Percentiles rank a stretch among this genome's conserved stretches.
Evolutionary conservation across 2,329 filamentous ascomycete species (phyloP).

Genomic region (Neospermospora avenae): DNA sequence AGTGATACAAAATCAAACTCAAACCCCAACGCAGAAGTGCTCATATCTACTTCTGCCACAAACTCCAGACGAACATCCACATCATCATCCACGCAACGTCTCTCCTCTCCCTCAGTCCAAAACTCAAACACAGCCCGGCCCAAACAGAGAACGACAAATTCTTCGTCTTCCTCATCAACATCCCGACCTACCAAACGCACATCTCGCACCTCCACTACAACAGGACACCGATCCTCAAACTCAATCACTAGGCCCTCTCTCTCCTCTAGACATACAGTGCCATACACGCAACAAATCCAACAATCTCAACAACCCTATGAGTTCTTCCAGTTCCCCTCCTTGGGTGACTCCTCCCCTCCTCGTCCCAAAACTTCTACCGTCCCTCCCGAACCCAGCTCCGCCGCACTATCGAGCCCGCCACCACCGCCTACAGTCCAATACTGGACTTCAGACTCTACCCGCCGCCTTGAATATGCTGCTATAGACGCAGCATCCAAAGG

Average conservation of each 20-base stretch:
- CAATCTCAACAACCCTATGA: slow-evolving; percentile 20
- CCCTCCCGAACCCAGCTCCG: slow-evolving; percentile 19
- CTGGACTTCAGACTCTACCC: slow-evolving; percentile 63
- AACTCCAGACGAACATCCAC: slow-evolving; percentile 21
- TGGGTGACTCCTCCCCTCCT: slow-evolving; percentile 13
- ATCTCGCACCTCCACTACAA: slow-evolving; percentile 15
- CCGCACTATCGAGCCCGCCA: slow-evolving; percentile 37
- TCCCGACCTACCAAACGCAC: slow-evolving; percentile 24
- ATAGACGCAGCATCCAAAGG: slow-evolving; percentile 61
- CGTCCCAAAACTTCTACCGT: background rate
- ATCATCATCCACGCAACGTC: slow-evolving; percentile 9
- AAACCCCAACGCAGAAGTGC: background rate
- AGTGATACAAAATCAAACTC: background rate
- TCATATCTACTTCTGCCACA: background rate
- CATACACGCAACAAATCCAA: slow-evolving; percentile 1
- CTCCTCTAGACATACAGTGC: slow-evolving; percentile 13
- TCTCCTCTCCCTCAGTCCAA: background rate
- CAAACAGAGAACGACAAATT: slow-evolving; percentile 16
- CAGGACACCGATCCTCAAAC: slow-evolving; percentile 1
- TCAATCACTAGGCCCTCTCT: slow-evolving; percentile 8
- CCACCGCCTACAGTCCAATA: slow-evolving; percentile 62
- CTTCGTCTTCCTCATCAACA: slow-evolving; percentile 16
- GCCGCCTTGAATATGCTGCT: slow-evolving; percentile 62
- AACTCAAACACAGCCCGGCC: slow-evolving; percentile 6
- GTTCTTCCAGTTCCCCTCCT: slow-evolving; percentile 34